Conservation (phyloP, 1,139 yeast species). For the Yamadazyma membranifaciens region DNA sequence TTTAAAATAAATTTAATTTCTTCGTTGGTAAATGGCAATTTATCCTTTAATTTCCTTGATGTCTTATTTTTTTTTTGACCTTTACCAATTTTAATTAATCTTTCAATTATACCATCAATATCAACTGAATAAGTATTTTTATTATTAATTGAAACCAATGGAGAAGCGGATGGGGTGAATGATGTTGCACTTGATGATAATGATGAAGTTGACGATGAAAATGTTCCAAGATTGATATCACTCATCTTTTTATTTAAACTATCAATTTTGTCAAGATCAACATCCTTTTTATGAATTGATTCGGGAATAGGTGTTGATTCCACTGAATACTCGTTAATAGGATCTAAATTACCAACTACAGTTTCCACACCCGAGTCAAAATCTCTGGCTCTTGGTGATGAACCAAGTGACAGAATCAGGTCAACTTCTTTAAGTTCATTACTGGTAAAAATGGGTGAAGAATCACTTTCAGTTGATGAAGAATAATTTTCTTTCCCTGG, state of each 20-base stretch:
- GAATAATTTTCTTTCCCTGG: slow-evolving; percentile 14
- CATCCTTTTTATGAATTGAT: slow-evolving; percentile 2
- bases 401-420: slow-evolving; percentile 39
- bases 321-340: slow-evolving; percentile 38
- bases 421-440: slow-evolving; percentile 34
- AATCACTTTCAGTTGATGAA: slow-evolving; percentile 42
- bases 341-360: slow-evolving; percentile 31
- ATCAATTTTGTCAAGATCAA: slow-evolving; percentile 5
- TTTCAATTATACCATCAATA: slow-evolving; percentile 55
- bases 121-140: slow-evolving; percentile 32
- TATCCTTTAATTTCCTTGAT: slow-evolving; percentile 36
- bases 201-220: slow-evolving; percentile 19
- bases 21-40: slow-evolving; percentile 43
- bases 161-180: slow-evolving; percentile 21
- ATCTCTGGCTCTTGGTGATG: slow-evolving; percentile 9
- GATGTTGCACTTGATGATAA: slow-evolving; percentile 6
- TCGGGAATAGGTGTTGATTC: slow-evolving; percentile 38
- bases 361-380: slow-evolving; percentile 11
- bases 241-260: slow-evolving; percentile 1
- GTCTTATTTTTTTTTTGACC: slow-evolving; percentile 15
- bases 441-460: slow-evolving; percentile 42
- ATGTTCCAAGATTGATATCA: background rate
- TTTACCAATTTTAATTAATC: slow-evolving; percentile 46
- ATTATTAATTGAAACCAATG: slow-evolving; percentile 19
- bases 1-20: slow-evolving; percentile 66